Conservation (phyloP, 768 basidiomycete species). For the Pseudohyphozyma bogoriensis region DNA sequence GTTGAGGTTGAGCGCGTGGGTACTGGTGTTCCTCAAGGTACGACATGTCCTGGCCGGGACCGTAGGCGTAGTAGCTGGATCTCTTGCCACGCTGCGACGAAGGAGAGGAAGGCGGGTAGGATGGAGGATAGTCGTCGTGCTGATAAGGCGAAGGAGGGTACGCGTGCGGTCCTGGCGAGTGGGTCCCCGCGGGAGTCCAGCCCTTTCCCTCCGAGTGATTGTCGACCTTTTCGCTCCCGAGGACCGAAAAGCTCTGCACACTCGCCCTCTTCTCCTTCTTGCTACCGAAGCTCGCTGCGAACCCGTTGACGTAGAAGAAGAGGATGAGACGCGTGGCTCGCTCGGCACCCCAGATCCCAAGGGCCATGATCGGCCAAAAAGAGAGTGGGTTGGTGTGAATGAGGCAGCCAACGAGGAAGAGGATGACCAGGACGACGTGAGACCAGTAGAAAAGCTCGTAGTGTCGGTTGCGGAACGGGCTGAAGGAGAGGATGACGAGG, state of each 20-base stretch:
- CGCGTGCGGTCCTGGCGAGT: background rate
- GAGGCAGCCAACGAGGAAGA: slow-evolving; percentile 52
- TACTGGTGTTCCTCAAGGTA: slow-evolving; percentile 2
- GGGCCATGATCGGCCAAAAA: slow-evolving; percentile 60
- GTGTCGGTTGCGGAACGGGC: slow-evolving; percentile 46
- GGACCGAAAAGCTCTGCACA: slow-evolving; percentile 2
- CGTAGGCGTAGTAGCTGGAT: background rate
- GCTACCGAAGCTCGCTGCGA: slow-evolving; percentile 34
- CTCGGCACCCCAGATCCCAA: slow-evolving; percentile 56
- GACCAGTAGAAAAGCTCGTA: slow-evolving; percentile 59
- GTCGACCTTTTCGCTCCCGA: slow-evolving; percentile 12
- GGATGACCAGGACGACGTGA: slow-evolving; percentile 55
- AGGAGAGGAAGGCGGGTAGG: background rate
- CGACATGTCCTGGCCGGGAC: background rate
- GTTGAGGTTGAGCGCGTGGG: too few species aligned
- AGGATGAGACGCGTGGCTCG: slow-evolving; percentile 49
- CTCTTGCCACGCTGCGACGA: background rate
- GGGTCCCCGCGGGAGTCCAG: background rate
- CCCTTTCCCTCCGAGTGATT: slow-evolving; percentile 7
- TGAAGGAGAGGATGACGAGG: slow-evolving; percentile 48
- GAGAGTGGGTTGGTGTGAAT: slow-evolving; percentile 48
- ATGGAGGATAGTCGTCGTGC: background rate
- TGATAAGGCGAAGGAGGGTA: slow-evolving; percentile 9
- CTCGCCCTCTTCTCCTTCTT: background rate
- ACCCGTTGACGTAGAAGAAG: slow-evolving; percentile 51